Conservation (phyloP, 1,284 basidiomycete species). For the Sporisorium sorghi region DNA sequence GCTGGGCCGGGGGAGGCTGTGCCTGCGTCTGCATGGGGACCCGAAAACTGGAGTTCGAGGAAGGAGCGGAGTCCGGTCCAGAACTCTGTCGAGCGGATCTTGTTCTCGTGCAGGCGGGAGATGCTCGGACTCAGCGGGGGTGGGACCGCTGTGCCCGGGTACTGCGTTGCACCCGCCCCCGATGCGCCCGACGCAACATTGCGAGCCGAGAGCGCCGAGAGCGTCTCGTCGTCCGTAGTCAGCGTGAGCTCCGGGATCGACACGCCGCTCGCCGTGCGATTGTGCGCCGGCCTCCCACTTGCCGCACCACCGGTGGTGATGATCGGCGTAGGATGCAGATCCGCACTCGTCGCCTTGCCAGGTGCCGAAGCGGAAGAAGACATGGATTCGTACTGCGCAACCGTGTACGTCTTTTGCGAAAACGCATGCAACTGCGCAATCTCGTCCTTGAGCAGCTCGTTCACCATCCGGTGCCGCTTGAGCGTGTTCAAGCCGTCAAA, state of each 20-base stretch:
- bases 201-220: conserved; percentile 12
- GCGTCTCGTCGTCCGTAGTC: conserved; percentile 62
- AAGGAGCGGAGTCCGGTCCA: conserved; percentile 59
- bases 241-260: conserved; percentile 66
- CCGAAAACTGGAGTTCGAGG: conserved; percentile 61
- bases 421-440: conserved; percentile 71
- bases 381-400: conserved; percentile 50
- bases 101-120: conserved; percentile 58
- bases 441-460: conserved; percentile 70
- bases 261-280: conserved; percentile 58
- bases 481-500: conserved; percentile 66
- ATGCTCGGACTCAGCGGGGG: conserved; percentile 53
- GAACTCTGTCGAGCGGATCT: conserved; percentile 60
- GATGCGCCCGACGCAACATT: conserved; percentile 22
- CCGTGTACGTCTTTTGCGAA: conserved; percentile 69
- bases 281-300: conserved; percentile 40
- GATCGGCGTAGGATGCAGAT: conserved; percentile 43
- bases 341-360: conserved; percentile 13
- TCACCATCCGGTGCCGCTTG: conserved; percentile 69
- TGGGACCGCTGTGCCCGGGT: conserved; percentile 34
- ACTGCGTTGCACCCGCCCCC: conserved; percentile 35
- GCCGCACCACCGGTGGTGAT: conserved; percentile 13
- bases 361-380: conserved; percentile 10
- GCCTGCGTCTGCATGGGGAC: conserved; percentile 38
- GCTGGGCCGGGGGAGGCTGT: conserved; percentile 35